Conservation (phyloP, 768 basidiomycete genomes). For the Boletus barrowsii region DNA sequence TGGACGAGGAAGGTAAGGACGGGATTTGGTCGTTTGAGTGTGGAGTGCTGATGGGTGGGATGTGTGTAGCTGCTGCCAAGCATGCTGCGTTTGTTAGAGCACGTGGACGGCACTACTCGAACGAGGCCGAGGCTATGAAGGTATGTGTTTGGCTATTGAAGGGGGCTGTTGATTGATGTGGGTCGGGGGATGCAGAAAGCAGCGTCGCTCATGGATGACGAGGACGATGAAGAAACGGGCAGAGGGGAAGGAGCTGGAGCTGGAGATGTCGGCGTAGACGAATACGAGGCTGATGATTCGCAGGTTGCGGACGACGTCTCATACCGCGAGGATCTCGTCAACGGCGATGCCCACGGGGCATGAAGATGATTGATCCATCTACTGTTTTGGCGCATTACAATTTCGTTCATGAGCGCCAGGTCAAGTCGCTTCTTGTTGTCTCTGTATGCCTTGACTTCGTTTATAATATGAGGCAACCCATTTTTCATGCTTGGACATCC, state of each 20-base stretch:
- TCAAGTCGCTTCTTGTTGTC: neutral
- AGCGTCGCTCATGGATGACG: constrained; percentile 60
- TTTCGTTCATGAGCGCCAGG: neutral
- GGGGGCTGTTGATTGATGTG: neutral
- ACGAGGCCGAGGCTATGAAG: constrained; percentile 93
- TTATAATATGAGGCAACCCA: neutral
- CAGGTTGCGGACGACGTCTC: neutral
- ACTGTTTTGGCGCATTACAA: neutral
- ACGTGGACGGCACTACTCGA: constrained; percentile 82
- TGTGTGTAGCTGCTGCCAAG: constrained; percentile 64
- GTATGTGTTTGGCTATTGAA: constrained; percentile 34
- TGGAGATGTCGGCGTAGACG: constrained; percentile 17
- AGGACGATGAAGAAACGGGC: constrained; percentile 37
- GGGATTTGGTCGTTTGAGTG: neutral
- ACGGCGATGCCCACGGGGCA: constrained; percentile 21
- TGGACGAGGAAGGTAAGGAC: constrained; percentile 81
- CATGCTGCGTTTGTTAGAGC: constrained; percentile 80
- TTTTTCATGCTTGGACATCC: neutral
- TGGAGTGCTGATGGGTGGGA: neutral
- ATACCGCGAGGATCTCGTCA: constrained; percentile 5
- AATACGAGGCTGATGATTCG: neutral
- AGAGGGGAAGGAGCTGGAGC: neutral
- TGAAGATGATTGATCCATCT: constrained; percentile 1
- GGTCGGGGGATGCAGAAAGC: constrained; percentile 50
- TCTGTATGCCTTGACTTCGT: neutral